Base-by-base conservation (phyloP, 1,284 basidiomycete species). In the Pisolithus thermaeus region DNA sequence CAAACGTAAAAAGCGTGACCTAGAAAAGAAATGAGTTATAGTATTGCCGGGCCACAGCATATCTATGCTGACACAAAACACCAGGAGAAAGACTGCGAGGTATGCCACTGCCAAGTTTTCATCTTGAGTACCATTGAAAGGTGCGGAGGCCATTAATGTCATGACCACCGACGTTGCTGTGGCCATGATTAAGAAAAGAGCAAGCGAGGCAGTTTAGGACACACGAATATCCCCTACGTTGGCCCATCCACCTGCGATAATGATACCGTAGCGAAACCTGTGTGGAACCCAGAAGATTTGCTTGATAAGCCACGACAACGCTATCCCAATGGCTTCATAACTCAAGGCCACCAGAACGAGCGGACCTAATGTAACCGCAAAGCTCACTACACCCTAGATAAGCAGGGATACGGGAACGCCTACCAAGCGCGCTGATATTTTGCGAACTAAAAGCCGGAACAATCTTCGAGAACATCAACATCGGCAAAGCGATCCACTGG, bases 231-330 rank as follows among this genome's bases (percentile, higher is more conserved):
- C 85, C 7, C 80, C 84, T 45, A 76, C 75, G 58, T 88, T 89
- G 2, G 71, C 75, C 77, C 78, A 87, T 7, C 73, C 77, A 28
- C 83, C 87, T 0, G 84, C 83, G 1, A 78, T 76, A 0, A 87
- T 60, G 40, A 92, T 79, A 0, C 81, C 84, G 55, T 78, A 77
- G 44, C 84, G 73, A 60, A 92, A 92, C 36, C 87, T 78, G 56
- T 83, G 78, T 0, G 90, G 89, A 1, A 91, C 85, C 80, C 84
- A 90, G 60, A 87, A 89, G 42, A 89, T 60, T 59, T 82, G 79
- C 46, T 78, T 76, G 40, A 84, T 71, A 11, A 81, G 52, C 71
- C 75, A 83, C 0, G 82, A 81, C 9, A 86, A 68, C 1, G 70
- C 14, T 2, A 80, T 64, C 1, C 86, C 84, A 6, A 83, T 65